Conservation (phyloP, 352 stramenopile genomes). For the Globisporangium paroecandrum region DNA sequence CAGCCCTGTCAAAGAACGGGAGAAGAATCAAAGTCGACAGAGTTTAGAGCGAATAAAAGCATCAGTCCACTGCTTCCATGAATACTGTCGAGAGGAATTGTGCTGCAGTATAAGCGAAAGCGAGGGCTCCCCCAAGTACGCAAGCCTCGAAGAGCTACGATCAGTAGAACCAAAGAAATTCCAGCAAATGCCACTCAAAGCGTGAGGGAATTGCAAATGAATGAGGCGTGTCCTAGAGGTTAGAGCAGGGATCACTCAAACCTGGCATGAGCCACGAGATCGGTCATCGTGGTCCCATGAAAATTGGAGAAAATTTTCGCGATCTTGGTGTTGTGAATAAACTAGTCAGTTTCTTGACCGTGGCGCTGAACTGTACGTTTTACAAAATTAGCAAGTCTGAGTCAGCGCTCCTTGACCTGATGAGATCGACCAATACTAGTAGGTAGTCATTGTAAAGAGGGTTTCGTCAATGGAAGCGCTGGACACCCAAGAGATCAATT, state of each 20-base stretch:
- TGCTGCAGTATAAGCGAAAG: neutral
- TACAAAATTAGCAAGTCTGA: neutral
- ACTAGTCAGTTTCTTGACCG: neutral
- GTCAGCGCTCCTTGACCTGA: neutral
- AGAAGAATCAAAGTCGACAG: neutral
- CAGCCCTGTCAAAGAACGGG: neutral
- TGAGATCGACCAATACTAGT: no score
- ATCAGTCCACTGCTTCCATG: neutral
- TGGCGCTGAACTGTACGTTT: neutral
- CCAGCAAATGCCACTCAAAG: neutral
- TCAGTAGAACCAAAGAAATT: neutral
- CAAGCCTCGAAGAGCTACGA: neutral
- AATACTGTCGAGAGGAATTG: neutral
- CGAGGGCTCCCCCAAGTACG: neutral
- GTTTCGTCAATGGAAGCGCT: no score
- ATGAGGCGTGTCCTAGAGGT: neutral
- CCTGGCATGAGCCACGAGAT: no score
- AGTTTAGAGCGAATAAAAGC: neutral
- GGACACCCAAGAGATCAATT: no score
- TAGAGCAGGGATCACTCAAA: neutral
- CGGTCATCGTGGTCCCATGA: neutral
- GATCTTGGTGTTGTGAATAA: neutral
- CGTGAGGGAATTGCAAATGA: neutral
- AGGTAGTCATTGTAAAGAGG: no score
- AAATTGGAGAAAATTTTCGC: neutral